These are phyloP conservation scores for Henckelia pumila DNA, from an alignment of 257 asterid species.

Conservation along the genomic window DNA sequence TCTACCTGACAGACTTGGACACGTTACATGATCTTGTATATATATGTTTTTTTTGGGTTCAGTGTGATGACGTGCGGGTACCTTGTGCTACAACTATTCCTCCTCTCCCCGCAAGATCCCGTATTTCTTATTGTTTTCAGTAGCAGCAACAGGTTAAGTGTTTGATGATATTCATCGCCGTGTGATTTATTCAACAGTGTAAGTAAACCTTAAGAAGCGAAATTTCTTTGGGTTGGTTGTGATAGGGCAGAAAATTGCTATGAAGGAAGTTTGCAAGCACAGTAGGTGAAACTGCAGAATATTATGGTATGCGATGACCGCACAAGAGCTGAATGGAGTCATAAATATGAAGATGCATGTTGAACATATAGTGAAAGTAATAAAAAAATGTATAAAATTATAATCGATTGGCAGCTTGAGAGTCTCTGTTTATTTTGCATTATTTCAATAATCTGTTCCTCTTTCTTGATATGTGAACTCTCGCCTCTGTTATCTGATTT, in stretches of 20 bases:
- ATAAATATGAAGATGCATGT: not conserved
- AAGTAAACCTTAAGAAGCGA: slow-evolving; percentile 14
- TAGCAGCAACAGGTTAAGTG: slow-evolving; percentile 45
- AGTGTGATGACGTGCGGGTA: slow-evolving; percentile 62
- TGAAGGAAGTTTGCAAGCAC: slow-evolving; percentile 33
- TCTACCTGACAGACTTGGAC: not conserved
- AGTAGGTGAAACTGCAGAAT: not conserved
- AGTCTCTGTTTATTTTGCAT: not conserved
- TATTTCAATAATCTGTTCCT: no score
- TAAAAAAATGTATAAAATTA: no score
- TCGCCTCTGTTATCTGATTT: no score
- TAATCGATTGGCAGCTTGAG: not conserved
- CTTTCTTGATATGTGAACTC: no score
- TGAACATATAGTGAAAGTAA: not conserved
- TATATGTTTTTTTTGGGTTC: slow-evolving; percentile 28
- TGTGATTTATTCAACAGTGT: no score
- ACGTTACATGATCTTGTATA: not conserved
- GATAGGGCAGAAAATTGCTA: slow-evolving; percentile 63
- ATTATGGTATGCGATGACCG: no score
- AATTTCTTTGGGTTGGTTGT: slow-evolving; percentile 30
- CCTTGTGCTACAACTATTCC: slow-evolving; percentile 60
- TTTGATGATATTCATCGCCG: not conserved
- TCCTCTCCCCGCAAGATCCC: slow-evolving; percentile 60
- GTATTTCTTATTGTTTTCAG: slow-evolving; percentile 54
- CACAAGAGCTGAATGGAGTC: no score